These are phyloP conservation scores for Euphorbia celastroides DNA, from an alignment of 441 rosid species.

Conservation along the genomic window DNA sequence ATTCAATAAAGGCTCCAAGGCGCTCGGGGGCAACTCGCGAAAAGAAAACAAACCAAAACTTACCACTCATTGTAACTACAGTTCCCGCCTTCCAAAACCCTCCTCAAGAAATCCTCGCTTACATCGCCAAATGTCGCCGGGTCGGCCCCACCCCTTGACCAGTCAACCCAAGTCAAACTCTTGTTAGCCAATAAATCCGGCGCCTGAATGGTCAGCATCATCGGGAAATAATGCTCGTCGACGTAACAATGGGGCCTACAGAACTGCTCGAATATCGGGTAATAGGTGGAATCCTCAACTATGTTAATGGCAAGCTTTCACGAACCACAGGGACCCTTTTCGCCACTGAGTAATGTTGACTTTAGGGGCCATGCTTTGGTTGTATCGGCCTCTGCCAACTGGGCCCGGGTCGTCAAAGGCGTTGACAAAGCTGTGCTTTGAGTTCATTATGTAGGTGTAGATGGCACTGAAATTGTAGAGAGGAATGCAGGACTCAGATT, in stretches of 20 bases:
- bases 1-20: too few species aligned
- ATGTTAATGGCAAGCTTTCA: conserved; percentile 62
- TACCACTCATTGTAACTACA: too few species aligned
- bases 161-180: conserved; percentile 81
- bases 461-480: conserved; percentile 65
- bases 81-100: too few species aligned
- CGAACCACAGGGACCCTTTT: conserved; percentile 97
- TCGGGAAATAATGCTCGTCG: conserved; percentile 93
- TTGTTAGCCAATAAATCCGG: conserved; percentile 58
- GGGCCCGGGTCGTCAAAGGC: conserved; percentile 91
- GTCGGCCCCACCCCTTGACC: too few species aligned
- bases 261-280: conserved; percentile 58
- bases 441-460: conserved; percentile 58
- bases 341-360: conserved; percentile 80
- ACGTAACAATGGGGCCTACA: conserved; percentile 86
- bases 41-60: too few species aligned
- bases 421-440: conserved; percentile 68
- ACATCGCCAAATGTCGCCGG: too few species aligned
- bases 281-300: conserved; percentile 54
- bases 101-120: too few species aligned
- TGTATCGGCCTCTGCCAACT: conserved; percentile 79
- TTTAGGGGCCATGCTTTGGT: conserved; percentile 67
- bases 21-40: too few species aligned
- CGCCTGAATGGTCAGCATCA: conserved; percentile 70
- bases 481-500: conserved; percentile 91